Evolutionary conservation across 1,284 basidiomycete species (phyloP), one percentile per base, ranked within the genome.

Genomic region (Butyriboletus appendiculatus): DNA sequence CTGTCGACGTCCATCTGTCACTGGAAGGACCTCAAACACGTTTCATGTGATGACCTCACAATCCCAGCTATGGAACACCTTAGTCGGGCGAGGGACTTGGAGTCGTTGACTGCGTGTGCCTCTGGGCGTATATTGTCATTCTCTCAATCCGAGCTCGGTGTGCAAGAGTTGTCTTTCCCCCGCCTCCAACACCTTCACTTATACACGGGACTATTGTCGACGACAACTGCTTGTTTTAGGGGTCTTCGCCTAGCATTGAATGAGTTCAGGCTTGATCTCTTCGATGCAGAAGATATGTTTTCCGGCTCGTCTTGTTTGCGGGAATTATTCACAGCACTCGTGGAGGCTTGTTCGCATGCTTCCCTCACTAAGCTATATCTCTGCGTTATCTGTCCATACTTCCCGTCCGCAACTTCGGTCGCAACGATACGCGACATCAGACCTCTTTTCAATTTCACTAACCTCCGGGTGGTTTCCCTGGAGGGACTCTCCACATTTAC

Each of bases 31-130:
- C 61, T 64, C 37, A 47, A n/a, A n/a, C 44, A 46, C 11, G 53
- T 64, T 10, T 48, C 65, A 4, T 64, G 65, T 15, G 65, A 68
- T 8, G 62, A 64, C 34, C 63, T 64, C 47, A 51, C 55, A 0
- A 5, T 45, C 3, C 15, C 56, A 1, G 63, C 65, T 12, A 33
- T 68, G 43, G 43, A 62, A 15, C 56, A 68, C 46, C 62, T 64
- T 4, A n/a, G 53, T 33, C 59, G 4, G 12, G 38, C 28, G 18
- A 64, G 7, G 24, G 34, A 50, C 26, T 41, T 67, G 45, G 41
- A 56, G 9, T 67, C 61, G 0, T 39, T 64, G 22, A 55, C 63
- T 4, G 50, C 51, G 1, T 62, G 45, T 9, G 62, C 63, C 26
- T 53, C 59, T 0, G 35, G n/a, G 14, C 56, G 8, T 9, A 43